phyloP scores from a whole-genome alignment of 73 alveolate species.

The Urostyla sp. region DNA sequence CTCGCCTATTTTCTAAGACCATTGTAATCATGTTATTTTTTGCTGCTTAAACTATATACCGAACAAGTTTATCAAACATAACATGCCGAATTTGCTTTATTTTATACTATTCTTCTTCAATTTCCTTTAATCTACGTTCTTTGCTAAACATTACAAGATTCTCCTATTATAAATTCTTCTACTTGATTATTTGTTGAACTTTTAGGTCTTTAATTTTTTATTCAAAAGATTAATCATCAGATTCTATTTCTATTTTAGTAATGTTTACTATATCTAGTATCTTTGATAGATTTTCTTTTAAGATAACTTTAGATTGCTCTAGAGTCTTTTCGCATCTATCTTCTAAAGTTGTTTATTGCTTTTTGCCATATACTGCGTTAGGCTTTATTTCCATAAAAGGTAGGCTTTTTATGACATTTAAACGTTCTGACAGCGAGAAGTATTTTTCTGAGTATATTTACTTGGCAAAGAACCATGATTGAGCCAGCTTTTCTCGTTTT shows the following conservation, averaged over 20 bases:
- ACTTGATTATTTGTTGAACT: conserved; percentile 50
- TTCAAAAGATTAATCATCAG: conserved; percentile 54
- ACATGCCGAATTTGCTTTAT: conserved; percentile 43
- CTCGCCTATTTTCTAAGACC: conserved; percentile 55
- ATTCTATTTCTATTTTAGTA: conserved; percentile 40
- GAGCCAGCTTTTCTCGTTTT: conserved; percentile 47
- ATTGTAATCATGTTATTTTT: conserved; percentile 50
- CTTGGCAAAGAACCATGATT: conserved; percentile 48
- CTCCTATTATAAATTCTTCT: conserved; percentile 60
- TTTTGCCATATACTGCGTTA: conserved; percentile 62
- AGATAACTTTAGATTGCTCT: conserved; percentile 12
- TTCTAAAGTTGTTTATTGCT: conserved; percentile 63
- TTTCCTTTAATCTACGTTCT: conserved; percentile 45
- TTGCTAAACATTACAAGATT: conserved; percentile 64
- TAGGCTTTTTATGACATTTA: conserved; percentile 45
- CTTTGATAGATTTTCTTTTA: conserved; percentile 1
- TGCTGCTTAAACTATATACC: conserved; percentile 18
- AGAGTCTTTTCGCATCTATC: conserved; percentile 51
- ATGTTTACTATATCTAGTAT: not conserved
- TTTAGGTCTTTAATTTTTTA: conserved; percentile 47
- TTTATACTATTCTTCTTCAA: conserved; percentile 52
- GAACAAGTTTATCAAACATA: conserved; percentile 51
- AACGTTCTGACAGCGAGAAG: not conserved
- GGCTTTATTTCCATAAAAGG: conserved; percentile 63
- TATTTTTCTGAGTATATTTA: conserved; percentile 62